Conservation (phyloP, 768 basidiomycete genomes). For the Xerocomus brunneocitrinus region DNA sequence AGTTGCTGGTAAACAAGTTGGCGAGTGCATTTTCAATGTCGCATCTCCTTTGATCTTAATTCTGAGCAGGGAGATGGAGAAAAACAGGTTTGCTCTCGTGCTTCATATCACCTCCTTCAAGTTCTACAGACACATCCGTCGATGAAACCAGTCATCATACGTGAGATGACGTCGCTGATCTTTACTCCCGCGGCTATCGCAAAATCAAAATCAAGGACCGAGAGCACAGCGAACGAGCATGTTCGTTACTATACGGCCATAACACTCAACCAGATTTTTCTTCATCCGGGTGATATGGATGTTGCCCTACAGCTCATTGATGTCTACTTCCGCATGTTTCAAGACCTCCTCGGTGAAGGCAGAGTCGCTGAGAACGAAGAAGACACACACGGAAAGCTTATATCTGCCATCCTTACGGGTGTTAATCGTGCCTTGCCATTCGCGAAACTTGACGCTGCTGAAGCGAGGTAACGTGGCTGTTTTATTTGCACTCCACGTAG, state of each 20-base stretch:
- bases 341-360: conserved; percentile 73
- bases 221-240: conserved; percentile 52
- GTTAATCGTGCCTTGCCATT: conserved; percentile 95
- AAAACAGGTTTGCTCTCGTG: conserved; percentile 80
- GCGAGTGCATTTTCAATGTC: conserved; percentile 37
- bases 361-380: conserved; percentile 36
- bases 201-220: conserved; percentile 18
- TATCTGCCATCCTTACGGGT: conserved; percentile 89
- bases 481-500: not conserved
- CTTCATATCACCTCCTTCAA: conserved; percentile 86
- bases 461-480: conserved; percentile 48
- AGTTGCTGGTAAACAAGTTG: conserved; percentile 91
- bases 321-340: conserved; percentile 92
- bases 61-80: conserved; percentile 76
- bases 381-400: conserved; percentile 73
- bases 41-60: not conserved
- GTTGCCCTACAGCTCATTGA: conserved; percentile 79
- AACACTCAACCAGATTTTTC: conserved; percentile 90
- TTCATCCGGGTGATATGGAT: conserved; percentile 60
- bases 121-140: conserved; percentile 86
- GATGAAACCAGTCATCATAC: conserved; percentile 88
- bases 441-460: conserved; percentile 70
- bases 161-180: conserved; percentile 78
- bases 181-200: conserved; percentile 30
- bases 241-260: conserved; percentile 89